These are phyloP conservation scores for Debaryomyces maramus DNA, from an alignment of 805 yeast genomes.

Conservation along the genomic window DNA sequence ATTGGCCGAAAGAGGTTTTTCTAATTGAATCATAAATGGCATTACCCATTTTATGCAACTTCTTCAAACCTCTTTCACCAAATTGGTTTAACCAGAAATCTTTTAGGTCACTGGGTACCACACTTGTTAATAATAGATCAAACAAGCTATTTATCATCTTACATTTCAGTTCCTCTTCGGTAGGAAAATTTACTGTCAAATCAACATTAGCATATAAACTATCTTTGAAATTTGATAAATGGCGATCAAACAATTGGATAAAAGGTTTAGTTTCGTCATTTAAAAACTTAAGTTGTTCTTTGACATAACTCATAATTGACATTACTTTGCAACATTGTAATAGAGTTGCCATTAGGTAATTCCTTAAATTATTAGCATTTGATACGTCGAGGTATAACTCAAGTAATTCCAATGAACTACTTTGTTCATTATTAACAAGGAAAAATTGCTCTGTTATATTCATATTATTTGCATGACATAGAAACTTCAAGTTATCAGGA, in stretches of 20 bases:
- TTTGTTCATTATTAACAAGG: conserved; percentile 15
- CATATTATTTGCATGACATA: conserved; percentile 21
- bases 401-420: conserved; percentile 12
- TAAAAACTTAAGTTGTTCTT: conserved; percentile 19
- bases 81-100: conserved; percentile 65
- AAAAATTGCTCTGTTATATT: conserved; percentile 30
- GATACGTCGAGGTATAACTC: conserved; percentile 15
- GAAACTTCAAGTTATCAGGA: conserved; percentile 14
- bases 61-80: conserved; percentile 64
- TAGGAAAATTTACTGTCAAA: conserved; percentile 28
- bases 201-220: conserved; percentile 19
- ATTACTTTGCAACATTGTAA: conserved; percentile 25
- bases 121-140: conserved; percentile 54
- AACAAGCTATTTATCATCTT: conserved; percentile 29
- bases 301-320: conserved; percentile 24
- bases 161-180: conserved; percentile 14
- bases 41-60: conserved; percentile 53
- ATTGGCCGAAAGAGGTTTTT: conserved; percentile 46
- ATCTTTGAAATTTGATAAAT: conserved; percentile 34
- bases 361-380: conserved; percentile 6
- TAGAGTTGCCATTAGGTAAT: conserved; percentile 22
- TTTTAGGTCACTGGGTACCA: conserved; percentile 47
- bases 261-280: conserved; percentile 25
- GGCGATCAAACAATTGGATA: conserved; percentile 28
- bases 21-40: conserved; percentile 51